Conservation (phyloP, 1,284 basidiomycete genomes). For the Rhodotorula sp. region DNA sequence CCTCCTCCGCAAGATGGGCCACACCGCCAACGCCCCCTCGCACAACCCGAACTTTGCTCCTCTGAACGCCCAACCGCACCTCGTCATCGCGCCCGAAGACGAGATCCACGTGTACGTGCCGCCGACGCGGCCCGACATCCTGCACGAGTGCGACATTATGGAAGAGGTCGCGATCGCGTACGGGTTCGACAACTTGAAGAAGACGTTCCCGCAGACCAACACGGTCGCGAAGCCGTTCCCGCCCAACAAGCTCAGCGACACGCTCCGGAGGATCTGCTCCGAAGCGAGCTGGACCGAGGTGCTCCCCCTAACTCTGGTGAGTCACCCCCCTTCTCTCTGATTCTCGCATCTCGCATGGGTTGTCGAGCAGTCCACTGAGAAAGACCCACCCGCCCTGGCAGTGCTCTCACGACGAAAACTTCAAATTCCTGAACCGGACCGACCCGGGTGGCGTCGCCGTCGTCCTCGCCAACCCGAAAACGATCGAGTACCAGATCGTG, state of each 20-base stretch:
- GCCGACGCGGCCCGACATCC: constrained; percentile 88
- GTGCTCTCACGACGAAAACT: constrained; percentile 99
- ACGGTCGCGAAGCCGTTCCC: constrained; percentile 91
- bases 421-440: constrained; percentile 79
- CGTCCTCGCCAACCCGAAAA: constrained; percentile 94
- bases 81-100: constrained; percentile 60
- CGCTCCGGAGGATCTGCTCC: constrained; percentile 87
- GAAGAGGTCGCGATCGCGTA: constrained; percentile 97
- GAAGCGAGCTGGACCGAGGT: constrained; percentile 95
- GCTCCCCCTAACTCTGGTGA: constrained; percentile 85
- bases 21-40: constrained; percentile 36
- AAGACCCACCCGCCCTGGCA: constrained; percentile 46
- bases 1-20: constrained; percentile 72
- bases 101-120: constrained; percentile 73
- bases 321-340: constrained; percentile 39
- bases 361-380: background rate
- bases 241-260: constrained; percentile 86
- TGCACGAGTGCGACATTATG: constrained; percentile 98
- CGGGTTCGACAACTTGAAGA: constrained; percentile 94
- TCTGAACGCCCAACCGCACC: constrained; percentile 33
- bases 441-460: constrained; percentile 82
- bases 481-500: constrained; percentile 96
- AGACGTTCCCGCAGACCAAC: constrained; percentile 88
- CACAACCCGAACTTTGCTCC: constrained; percentile 55
- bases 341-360: too few species aligned